A percentile compares a stretch with the other conserved stretches of the same genome.
These are phyloP conservation scores for Dianthus caryophyllus DNA, from an alignment of 148 eudicot species.

Conservation along the genomic window DNA sequence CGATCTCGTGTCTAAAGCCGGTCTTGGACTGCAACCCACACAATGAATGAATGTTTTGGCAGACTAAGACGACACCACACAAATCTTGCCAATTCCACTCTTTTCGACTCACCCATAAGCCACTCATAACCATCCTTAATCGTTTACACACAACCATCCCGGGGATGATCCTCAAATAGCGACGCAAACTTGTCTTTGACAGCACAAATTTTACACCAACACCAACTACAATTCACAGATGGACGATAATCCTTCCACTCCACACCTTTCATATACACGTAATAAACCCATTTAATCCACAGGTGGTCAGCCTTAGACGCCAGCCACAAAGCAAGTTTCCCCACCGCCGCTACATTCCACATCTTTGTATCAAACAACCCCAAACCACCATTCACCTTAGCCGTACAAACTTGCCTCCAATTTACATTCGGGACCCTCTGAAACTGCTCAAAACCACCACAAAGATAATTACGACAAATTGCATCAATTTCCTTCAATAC, in stretches of 20 bases:
- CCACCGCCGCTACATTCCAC: not conserved
- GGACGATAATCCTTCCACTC: not conserved
- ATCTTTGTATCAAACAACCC: not conserved
- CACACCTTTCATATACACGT: not conserved
- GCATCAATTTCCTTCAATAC: not conserved
- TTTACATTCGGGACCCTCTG: not conserved
- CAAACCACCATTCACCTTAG: not conserved
- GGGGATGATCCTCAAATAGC: too few species aligned
- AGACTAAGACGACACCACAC: too few species aligned
- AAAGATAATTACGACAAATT: not conserved
- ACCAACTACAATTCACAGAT: not conserved
- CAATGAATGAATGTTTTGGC: too few species aligned
- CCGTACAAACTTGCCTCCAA: not conserved
- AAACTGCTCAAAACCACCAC: not conserved
- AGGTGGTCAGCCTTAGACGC: not conserved
- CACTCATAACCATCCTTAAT: too few species aligned
- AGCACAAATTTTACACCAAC: not conserved
- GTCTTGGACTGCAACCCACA: too few species aligned
- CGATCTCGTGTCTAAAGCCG: too few species aligned
- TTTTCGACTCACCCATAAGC: too few species aligned
- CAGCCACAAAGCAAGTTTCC: not conserved
- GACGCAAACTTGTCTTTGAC: not conserved
- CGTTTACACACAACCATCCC: too few species aligned
- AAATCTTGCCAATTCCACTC: too few species aligned
- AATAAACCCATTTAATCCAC: conserved; percentile 1